Conservation (phyloP, 768 basidiomycete genomes). For the Scleroderma bovista region DNA sequence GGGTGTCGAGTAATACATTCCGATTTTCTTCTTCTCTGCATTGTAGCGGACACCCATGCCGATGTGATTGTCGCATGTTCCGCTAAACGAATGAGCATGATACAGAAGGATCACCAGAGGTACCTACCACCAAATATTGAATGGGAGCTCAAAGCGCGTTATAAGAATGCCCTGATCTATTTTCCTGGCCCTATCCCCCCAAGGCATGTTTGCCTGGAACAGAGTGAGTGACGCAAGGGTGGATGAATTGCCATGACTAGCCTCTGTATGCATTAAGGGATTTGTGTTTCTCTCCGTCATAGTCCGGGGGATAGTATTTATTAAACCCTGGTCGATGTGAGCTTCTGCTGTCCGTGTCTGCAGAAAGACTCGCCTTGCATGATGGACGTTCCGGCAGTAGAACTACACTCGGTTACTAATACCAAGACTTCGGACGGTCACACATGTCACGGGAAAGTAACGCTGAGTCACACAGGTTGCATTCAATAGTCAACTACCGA, state of each 20-base stretch:
- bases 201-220: conserved; percentile 85
- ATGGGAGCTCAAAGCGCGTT: conserved; percentile 91
- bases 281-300: conserved; percentile 62
- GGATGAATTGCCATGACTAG: conserved; percentile 16
- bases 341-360: background rate
- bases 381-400: no score
- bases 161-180: conserved; percentile 95
- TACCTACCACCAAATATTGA: conserved; percentile 92
- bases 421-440: no score
- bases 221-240: background rate
- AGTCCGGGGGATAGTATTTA: conserved; percentile 78
- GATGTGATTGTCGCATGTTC: conserved; percentile 92
- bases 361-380: conserved; percentile 38
- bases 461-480: no score
- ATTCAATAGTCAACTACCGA: no score
- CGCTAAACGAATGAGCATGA: conserved; percentile 41
- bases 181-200: conserved; percentile 89
- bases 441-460: no score
- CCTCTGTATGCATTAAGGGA: conserved; percentile 73
- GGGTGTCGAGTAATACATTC: conserved; percentile 89
- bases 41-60: conserved; percentile 99
- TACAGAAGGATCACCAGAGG: background rate
- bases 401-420: no score
- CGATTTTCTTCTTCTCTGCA: conserved; percentile 97
- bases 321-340: conserved; percentile 51